Base-by-base conservation (phyloP, 2,329 filamentous ascomycete genomes). In the Alternaria incomplexa region DNA sequence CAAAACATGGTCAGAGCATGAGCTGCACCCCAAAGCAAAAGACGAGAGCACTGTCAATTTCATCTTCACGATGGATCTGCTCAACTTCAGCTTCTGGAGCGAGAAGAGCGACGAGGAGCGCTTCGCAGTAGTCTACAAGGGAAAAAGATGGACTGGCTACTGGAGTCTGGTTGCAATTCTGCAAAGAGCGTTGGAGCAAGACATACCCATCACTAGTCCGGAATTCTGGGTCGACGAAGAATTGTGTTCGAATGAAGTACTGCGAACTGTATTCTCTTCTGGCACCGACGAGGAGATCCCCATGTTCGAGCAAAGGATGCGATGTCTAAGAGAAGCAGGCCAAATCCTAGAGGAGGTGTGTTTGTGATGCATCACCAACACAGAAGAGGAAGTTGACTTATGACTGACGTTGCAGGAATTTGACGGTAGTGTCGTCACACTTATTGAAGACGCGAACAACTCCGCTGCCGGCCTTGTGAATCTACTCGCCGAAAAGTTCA, bases 71-170 rank as follows among this genome's bases (percentile, higher is more conserved):
- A 97, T 99, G 93, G 96, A 99, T 78, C 80, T 99, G 26, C 83
- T 99, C 54, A 99, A 99, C 78, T 99, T 98, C 77, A 96, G 91
- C 22, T 99, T 99, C 79, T 99, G 96, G 96, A 96, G 93, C 13
- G 90, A 92, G 56, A 81, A 85, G 62, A 74, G 79, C 3, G 89
- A 91, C 11, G 85, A 89, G 6, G 89, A 95, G 72, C 86, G 93
- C 11, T 99, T 95, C 79, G 87, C 91, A 10, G 87, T 99, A 45
- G 90, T 92, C 61, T 98, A 97, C 80, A 87, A 86, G 48, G 93
- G 89, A 26, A 90, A 88, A 79, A 88, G 81, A 61, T 98, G 93
- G 93, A 97, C 93, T 0, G 96, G 96, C 4, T 99, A 99, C 80
- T 97, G 92, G 90, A 97, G 93, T 78, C 82, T 99, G 59, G 93